Evolutionary conservation across 805 yeast species (phyloP).

Genomic region (Danielozyma ontarioensis): DNA sequence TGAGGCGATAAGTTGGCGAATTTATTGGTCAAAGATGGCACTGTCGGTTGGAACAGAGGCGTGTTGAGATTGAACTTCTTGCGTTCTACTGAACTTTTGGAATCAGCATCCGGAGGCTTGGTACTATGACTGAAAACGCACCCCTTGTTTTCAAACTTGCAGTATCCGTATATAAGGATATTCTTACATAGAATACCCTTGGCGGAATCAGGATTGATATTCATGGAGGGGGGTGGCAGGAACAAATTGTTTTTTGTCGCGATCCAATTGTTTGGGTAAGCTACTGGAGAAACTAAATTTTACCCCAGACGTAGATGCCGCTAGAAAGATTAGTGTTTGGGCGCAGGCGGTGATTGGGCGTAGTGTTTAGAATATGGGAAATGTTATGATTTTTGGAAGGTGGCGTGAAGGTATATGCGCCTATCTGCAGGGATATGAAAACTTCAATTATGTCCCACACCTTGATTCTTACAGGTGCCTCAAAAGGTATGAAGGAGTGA

Average conservation of each 20-base stretch:
- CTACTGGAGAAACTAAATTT: too few relatives aligned
- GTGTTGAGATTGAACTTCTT: conserved; percentile 36
- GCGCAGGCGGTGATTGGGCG: too few relatives aligned
- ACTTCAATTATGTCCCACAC: conserved; percentile 11
- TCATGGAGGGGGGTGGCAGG: conserved; percentile 10
- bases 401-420: too few relatives aligned
- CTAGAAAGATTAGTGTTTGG: too few relatives aligned
- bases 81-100: conserved; percentile 5
- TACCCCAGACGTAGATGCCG: too few relatives aligned
- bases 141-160: conserved; percentile 84
- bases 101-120: conserved; percentile 4
- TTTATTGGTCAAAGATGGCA: conserved; percentile 25
- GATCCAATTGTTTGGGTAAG: too few relatives aligned
- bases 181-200: conserved; percentile 79
- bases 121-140: conserved; percentile 72
- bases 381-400: too few relatives aligned
- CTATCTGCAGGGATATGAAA: too few relatives aligned
- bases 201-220: conserved; percentile 51
- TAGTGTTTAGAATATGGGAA: too few relatives aligned
- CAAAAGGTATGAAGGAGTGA: conserved; percentile 17
- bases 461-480: conserved; percentile 17
- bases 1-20: conserved; percentile 47
- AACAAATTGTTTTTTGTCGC: too few relatives aligned
- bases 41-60: conserved; percentile 40
- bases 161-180: conserved; percentile 78